phyloP scores from a whole-genome alignment of 2,329 filamentous ascomycete genomes.

The Aureobasidium leucospermi region DNA sequence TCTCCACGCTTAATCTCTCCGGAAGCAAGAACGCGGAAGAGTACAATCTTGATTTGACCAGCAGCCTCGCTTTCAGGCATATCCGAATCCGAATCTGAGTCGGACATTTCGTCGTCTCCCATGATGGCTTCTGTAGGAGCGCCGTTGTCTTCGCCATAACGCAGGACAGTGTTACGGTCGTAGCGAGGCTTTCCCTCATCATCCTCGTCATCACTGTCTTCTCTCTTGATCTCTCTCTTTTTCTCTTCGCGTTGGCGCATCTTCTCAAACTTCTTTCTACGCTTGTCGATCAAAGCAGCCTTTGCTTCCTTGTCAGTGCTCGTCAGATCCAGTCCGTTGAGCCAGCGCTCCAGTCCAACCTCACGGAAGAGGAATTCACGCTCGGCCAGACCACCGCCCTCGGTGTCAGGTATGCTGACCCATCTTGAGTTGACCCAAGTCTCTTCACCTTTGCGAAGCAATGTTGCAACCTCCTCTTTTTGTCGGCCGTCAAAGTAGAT shows the following conservation, averaged over 20 bases:
- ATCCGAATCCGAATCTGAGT: conserved; percentile 69
- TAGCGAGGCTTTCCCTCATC: conserved; percentile 33
- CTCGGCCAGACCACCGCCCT: conserved; percentile 90
- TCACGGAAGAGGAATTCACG: conserved; percentile 96
- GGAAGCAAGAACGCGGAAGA: conserved; percentile 90
- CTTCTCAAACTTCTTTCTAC: conserved; percentile 33
- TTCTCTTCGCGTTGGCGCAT: conserved; percentile 61
- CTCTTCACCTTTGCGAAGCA: conserved; percentile 86
- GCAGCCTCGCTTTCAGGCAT: conserved; percentile 83
- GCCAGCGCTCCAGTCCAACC: conserved; percentile 90
- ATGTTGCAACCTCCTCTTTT: conserved; percentile 94
- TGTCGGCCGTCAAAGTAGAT: conserved; percentile 95
- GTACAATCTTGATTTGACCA: conserved; percentile 94
- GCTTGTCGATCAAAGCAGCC: conserved; percentile 65
- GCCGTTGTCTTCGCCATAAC: conserved; percentile 71
- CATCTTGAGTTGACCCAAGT: conserved; percentile 98
- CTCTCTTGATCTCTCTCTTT: conserved; percentile 70
- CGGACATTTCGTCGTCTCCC: conserved; percentile 63
- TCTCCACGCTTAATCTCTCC: conserved; percentile 97
- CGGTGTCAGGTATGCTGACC: conserved; percentile 86
- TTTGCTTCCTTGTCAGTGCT: conserved; percentile 63
- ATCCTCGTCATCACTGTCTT: conserved; percentile 43
- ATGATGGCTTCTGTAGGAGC: conserved; percentile 62
- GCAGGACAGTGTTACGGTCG: conserved; percentile 53
- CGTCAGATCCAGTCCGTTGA: conserved; percentile 84